Percentiles rank a stretch among this genome's conserved stretches.
Conservation (phyloP, 148 eudicot species). For the Fagopyrum tataricum region DNA sequence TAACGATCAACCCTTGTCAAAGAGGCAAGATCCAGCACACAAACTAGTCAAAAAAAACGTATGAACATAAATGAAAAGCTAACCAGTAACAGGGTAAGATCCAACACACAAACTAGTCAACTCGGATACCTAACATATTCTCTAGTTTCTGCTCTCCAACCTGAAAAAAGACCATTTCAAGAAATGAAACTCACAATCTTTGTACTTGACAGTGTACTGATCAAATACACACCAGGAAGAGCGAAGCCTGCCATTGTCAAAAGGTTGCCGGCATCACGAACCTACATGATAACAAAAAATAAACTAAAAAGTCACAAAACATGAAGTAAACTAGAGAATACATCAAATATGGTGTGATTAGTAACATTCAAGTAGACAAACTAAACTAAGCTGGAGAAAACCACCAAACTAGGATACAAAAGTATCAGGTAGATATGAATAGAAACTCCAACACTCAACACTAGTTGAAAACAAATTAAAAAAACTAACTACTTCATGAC, state of each 20-base stretch:
- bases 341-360: background rate
- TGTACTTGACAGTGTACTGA: constrained; percentile 86
- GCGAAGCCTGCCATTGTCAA: constrained; percentile 92
- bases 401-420: too few species aligned
- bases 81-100: too few species aligned
- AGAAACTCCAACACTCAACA: too few species aligned
- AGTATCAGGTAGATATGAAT: too few species aligned
- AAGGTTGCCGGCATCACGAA: constrained; percentile 97
- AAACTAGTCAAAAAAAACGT: too few species aligned
- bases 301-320: background rate
- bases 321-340: background rate
- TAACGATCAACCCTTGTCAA: too few species aligned
- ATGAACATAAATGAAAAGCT: too few species aligned
- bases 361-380: background rate
- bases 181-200: constrained; percentile 50
- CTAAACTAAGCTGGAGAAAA: background rate
- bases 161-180: background rate
- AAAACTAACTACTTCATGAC: background rate
- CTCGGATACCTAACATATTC: too few species aligned
- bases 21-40: too few species aligned
- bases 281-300: constrained; percentile 29
- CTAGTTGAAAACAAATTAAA: background rate
- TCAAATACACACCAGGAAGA: constrained; percentile 95
- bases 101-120: too few species aligned
- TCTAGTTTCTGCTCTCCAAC: too few species aligned